These are phyloP conservation scores for Deinandra increscens DNA, from an alignment of 129 eudicot genomes.

Conservation along the genomic window DNA sequence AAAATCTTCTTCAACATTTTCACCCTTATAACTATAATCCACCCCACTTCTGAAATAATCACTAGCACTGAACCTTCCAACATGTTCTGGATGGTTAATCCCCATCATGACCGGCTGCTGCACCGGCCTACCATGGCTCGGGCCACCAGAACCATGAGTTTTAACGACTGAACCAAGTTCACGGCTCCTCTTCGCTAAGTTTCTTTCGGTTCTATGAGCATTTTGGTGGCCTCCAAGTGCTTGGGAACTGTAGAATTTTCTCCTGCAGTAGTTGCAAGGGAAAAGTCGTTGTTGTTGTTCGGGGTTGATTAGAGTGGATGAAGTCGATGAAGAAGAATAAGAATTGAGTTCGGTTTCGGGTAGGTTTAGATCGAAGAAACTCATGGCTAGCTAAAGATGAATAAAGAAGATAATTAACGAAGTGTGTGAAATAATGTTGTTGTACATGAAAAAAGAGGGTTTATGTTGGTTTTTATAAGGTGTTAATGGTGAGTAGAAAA, in stretches of 20 bases:
- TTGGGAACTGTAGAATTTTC: slow-evolving; percentile 80
- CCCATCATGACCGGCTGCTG: slow-evolving; percentile 22
- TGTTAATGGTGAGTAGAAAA: slow-evolving; percentile 18
- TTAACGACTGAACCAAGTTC: slow-evolving; percentile 34
- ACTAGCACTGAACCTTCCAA: slow-evolving; percentile 28
- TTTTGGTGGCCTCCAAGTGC: slow-evolving; percentile 98
- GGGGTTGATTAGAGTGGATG: slow-evolving; percentile 28
- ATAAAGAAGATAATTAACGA: neutral
- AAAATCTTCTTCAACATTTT: slow-evolving; percentile 41
- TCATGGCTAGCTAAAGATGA: slow-evolving; percentile 34
- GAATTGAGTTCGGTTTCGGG: slow-evolving; percentile 40
- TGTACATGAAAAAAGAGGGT: slow-evolving; percentile 19
- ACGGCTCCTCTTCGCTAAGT: slow-evolving; percentile 68
- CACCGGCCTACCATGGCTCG: slow-evolving; percentile 24
- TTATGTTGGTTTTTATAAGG: slow-evolving; percentile 34
- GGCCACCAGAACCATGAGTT: slow-evolving; percentile 32
- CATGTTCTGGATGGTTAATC: slow-evolving; percentile 27
- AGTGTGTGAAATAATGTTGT: neutral
- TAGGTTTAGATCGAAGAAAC: slow-evolving; percentile 49
- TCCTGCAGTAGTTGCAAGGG: slow-evolving; percentile 72
- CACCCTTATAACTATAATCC: slow-evolving; percentile 28
- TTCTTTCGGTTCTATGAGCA: slow-evolving; percentile 81
- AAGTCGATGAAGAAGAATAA: slow-evolving; percentile 45
- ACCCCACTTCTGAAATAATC: slow-evolving; percentile 33
- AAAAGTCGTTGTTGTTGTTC: slow-evolving; percentile 53